Conservation (phyloP, 2,329 filamentous ascomycete species). For the Chaetomium sp. region DNA sequence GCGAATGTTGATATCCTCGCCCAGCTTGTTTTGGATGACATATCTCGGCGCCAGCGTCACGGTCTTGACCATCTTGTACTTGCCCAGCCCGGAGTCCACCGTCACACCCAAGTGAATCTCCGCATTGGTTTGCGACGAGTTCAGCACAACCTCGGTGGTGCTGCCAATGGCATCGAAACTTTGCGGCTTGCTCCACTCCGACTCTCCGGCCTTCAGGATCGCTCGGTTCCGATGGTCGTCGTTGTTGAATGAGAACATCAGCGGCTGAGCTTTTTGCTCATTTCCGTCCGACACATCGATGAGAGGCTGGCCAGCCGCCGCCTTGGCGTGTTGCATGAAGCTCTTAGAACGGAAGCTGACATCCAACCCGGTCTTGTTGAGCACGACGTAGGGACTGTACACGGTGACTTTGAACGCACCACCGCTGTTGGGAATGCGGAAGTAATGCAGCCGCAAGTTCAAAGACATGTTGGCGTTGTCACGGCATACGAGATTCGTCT, state of each 20-base stretch:
- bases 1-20: conserved; percentile 80
- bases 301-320: conserved; percentile 68
- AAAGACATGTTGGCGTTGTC: conserved; percentile 76
- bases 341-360: conserved; percentile 84
- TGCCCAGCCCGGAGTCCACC: conserved; percentile 84
- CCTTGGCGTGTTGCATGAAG: conserved; percentile 74
- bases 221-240: conserved; percentile 90
- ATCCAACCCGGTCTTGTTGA: conserved; percentile 91
- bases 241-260: conserved; percentile 91
- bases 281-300: conserved; percentile 43
- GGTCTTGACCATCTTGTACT: conserved; percentile 96
- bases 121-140: conserved; percentile 60
- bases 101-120: conserved; percentile 91
- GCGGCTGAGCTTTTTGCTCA: conserved; percentile 70
- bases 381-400: conserved; percentile 87
- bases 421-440: conserved; percentile 80
- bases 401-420: conserved; percentile 94
- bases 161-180: conserved; percentile 98
- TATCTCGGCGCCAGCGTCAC: conserved; percentile 90
- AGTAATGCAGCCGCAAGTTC: conserved; percentile 84
- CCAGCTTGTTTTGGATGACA: conserved; percentile 86
- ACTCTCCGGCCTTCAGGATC: conserved; percentile 79
- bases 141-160: conserved; percentile 78
- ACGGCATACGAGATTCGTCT: conserved; percentile 72
- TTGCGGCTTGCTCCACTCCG: conserved; percentile 93